Conservation (phyloP, 2,329 filamentous ascomycete genomes). For the Cytospora leucostoma region DNA sequence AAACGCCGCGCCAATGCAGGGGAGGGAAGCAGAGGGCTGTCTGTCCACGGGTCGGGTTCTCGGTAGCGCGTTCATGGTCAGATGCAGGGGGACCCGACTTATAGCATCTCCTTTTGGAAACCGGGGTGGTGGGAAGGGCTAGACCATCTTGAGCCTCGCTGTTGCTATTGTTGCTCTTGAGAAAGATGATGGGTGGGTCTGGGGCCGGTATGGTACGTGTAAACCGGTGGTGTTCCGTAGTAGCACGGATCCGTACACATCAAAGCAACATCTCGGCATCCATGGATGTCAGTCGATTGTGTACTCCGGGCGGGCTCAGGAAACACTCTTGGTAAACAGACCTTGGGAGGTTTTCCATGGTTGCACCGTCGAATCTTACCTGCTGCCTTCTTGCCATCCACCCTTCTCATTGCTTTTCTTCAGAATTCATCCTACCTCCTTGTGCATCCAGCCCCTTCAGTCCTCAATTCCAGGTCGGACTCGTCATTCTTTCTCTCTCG, state of each 20-base stretch:
- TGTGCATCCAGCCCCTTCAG: background rate
- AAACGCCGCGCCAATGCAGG: slow-evolving; percentile 7
- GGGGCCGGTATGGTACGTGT: background rate
- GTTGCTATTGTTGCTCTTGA: slow-evolving; percentile 5
- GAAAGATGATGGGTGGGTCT: background rate
- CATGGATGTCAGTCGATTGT: too few species aligned
- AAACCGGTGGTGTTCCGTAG: background rate
- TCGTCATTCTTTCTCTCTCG: slow-evolving; percentile 8
- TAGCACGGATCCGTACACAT: too few species aligned
- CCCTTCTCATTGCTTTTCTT: slow-evolving; percentile 6
- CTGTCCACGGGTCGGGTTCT: background rate
- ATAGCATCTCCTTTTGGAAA: background rate
- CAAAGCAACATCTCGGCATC: too few species aligned
- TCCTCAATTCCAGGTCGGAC: slow-evolving; percentile 8
- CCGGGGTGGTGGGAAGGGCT: background rate
- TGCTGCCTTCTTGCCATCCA: too few species aligned
- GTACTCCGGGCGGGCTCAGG: too few species aligned
- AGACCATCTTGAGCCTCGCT: background rate
- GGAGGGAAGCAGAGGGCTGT: slow-evolving; percentile 4
- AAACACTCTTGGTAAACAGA: too few species aligned
- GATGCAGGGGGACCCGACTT: too few species aligned
- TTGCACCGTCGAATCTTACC: too few species aligned
- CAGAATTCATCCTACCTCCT: background rate
- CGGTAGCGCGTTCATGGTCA: background rate
- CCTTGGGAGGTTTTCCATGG: too few species aligned